Percentiles rank a stretch among this genome's conserved stretches.
phyloP scores from a whole-genome alignment of 306 rosid species.

The Cicer bijugum region DNA sequence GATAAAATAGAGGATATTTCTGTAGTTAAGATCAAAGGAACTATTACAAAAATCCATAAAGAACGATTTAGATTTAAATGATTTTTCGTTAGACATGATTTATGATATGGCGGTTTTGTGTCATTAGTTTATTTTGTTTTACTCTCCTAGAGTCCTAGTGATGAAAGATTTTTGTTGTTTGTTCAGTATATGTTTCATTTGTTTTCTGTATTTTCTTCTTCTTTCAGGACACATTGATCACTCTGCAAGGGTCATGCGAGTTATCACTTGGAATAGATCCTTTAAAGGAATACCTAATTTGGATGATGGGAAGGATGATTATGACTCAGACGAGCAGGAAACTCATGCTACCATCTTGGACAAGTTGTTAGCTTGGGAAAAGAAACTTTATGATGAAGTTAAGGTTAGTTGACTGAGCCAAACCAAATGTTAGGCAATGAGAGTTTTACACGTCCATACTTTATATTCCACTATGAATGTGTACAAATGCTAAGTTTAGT shows the following conservation, averaged over 20 bases:
- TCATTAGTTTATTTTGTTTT: background rate
- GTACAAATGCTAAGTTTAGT: background rate
- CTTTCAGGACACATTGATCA: conserved; percentile 88
- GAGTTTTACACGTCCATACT: conserved; percentile 6
- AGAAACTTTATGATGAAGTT: conserved; percentile 93
- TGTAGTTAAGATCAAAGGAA: background rate
- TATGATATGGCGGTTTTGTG: background rate
- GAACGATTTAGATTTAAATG: background rate
- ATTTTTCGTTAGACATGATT: background rate
- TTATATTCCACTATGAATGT: background rate
- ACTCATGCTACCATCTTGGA: conserved; percentile 94
- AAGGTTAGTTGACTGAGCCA: conserved; percentile 58
- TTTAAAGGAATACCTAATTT: conserved; percentile 63
- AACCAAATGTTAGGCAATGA: background rate
- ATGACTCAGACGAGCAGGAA: conserved; percentile 76
- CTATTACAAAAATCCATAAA: background rate
- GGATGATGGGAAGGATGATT: conserved; percentile 76
- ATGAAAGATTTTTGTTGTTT: background rate
- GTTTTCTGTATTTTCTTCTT: background rate
- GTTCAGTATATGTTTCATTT: background rate
- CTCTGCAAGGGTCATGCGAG: conserved; percentile 92
- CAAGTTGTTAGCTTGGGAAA: conserved; percentile 97
- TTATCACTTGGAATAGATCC: conserved; percentile 92
- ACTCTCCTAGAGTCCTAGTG: no score
- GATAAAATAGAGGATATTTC: conserved; percentile 7